Evolutionary conservation across 495 filamentous ascomycete species (phyloP), one percentile per base, ranked within the genome.

Genomic region (Hypoxylon lienhwacheense): DNA sequence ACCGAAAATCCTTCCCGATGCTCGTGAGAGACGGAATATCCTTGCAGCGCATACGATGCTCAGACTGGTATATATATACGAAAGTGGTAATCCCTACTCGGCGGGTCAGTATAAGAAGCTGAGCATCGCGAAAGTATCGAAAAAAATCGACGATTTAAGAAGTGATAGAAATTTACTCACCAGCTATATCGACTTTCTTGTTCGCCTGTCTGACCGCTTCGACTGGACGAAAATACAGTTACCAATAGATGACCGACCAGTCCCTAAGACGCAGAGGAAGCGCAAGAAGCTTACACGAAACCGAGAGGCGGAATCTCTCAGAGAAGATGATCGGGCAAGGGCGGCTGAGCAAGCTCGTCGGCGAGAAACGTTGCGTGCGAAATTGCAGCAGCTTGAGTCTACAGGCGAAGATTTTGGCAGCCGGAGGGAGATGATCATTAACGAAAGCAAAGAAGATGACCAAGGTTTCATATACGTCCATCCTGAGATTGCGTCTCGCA

Each of bases 361-460:
- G 17, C 71, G 73, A 47, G 62, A 66, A 42, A 63, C 64, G n/a
- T 63, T 86, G 1, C 77, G 78, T 39, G 60, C 67, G 39, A 67
- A 62, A 21, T 46, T 82, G 2, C 6, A 19, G 31, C 21, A 36
- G 12, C 39, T 41, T 5, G 51, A 41, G 19, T 57, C 57, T 4
- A 56, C 74, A 17, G 73, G 74, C 19, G 67, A 55, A 15, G 47
- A 53, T 33, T 40, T 59, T 56, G 53, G 40, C 34, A 59, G 42
- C 46, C 48, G 48, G 25, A 32, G 57, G 29, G 22, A 72, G 8
- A 80, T 91, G 34, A 81, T 86, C 10, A 81, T 93, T 55, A 91
- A 87, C 62, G 83, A 85, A 46, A 80, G 79, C n/a, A 84, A 87
- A 47, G 73, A 77, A 6, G 81, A 82, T 5, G 59, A 79, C 5